Conservation (phyloP, 2,329 filamentous ascomycete genomes). For the Pseudocercospora vitis region DNA sequence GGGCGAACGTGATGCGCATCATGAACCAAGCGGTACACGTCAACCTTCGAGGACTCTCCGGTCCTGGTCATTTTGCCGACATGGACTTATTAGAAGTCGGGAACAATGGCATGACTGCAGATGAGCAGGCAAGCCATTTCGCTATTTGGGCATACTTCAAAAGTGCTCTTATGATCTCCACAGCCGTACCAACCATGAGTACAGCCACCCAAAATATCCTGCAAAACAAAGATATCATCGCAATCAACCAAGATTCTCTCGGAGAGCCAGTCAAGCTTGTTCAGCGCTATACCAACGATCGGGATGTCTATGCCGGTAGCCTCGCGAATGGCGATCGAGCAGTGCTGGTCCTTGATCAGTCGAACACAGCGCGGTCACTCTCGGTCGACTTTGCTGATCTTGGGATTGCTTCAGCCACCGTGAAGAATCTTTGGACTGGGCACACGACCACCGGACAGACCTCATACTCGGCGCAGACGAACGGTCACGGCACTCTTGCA, state of each 20-base stretch:
- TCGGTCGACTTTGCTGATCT: constrained; percentile 36
- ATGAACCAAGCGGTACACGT: constrained; percentile 35
- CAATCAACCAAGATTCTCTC: constrained; percentile 59
- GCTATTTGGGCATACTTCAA: constrained; percentile 37
- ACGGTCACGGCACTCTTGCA: constrained; percentile 35
- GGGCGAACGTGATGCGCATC: constrained; percentile 35
- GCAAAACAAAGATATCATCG: constrained; percentile 56
- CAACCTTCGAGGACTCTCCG: constrained; percentile 29
- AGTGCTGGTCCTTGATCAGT: constrained; percentile 42
- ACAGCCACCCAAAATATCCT: constrained; percentile 32
- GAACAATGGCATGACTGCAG: constrained; percentile 33
- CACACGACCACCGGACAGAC: constrained; percentile 17
- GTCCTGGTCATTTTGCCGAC: constrained; percentile 33
- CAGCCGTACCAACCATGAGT: constrained; percentile 22
- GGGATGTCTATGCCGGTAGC: constrained; percentile 42
- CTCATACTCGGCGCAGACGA: constrained; percentile 29
- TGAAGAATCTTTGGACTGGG: constrained; percentile 41
- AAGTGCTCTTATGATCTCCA: constrained; percentile 33
- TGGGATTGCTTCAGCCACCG: constrained; percentile 38
- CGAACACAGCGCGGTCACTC: constrained; percentile 37
- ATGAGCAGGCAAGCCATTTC: constrained; percentile 34
- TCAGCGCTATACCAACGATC: constrained; percentile 42
- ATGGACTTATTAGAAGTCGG: constrained; percentile 36
- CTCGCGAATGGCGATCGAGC: constrained; percentile 40
- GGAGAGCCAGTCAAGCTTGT: constrained; percentile 54